Evolutionary conservation across 176 grass and related monocot species (phyloP).

Genomic region (Alopecurus myosuroides): DNA sequence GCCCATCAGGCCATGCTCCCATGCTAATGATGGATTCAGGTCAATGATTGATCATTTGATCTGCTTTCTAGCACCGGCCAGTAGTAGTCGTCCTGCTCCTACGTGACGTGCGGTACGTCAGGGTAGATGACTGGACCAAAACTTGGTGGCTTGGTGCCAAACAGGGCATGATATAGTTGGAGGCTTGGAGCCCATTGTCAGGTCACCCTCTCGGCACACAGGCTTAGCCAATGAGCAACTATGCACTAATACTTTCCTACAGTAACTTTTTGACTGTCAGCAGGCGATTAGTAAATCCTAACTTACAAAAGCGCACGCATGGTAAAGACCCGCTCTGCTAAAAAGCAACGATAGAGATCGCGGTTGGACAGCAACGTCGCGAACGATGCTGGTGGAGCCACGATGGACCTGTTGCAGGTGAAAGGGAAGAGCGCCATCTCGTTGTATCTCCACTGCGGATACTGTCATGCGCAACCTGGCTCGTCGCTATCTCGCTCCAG

Average conservation of each 20-base stretch:
- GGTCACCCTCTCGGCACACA: background rate
- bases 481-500: background rate
- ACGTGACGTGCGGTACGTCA: background rate
- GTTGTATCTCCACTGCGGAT: background rate
- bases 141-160: background rate
- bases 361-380: background rate
- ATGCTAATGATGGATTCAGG: background rate
- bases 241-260: background rate
- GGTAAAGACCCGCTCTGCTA: background rate
- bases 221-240: background rate
- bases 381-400: background rate
- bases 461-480: background rate
- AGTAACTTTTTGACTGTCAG: no score
- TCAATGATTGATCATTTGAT: background rate
- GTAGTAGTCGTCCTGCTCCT: no score
- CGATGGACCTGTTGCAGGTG: no score
- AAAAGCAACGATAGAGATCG: background rate
- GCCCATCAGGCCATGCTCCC: background rate
- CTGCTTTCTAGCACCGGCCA: no score
- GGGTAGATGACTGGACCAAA: background rate
- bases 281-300: no score
- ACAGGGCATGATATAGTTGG: background rate
- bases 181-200: background rate
- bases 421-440: background rate
- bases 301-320: background rate